phyloP scores from a whole-genome alignment of 306 rosid genomes.

The Vigna trinervia region DNA sequence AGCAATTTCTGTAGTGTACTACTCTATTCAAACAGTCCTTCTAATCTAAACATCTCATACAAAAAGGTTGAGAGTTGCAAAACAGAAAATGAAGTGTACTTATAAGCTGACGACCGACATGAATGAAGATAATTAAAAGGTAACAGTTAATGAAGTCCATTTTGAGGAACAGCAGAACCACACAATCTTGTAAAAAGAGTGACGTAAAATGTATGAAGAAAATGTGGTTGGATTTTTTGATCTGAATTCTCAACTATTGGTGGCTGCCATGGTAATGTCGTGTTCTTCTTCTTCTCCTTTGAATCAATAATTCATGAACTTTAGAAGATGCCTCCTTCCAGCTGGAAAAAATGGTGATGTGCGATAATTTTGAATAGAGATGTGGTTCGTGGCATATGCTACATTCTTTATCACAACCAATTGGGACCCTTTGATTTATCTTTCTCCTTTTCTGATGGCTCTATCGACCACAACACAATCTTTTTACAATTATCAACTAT shows the following conservation, averaged over 20 bases:
- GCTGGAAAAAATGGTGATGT: slow-evolving; percentile 58
- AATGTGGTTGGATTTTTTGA: slow-evolving; percentile 14
- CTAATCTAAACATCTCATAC: no score
- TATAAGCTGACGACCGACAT: background rate
- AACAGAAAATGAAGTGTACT: background rate
- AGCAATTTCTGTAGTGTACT: background rate
- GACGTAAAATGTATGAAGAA: slow-evolving; percentile 7
- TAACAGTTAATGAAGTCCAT: slow-evolving; percentile 9
- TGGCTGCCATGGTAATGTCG: slow-evolving; percentile 42
- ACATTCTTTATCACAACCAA: slow-evolving; percentile 22
- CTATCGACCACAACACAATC: slow-evolving; percentile 45
- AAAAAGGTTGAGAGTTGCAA: no score
- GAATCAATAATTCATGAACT: slow-evolving; percentile 57
- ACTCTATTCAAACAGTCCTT: background rate
- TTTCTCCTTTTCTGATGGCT: slow-evolving; percentile 10
- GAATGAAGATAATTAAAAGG: background rate
- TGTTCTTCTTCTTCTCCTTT: slow-evolving; percentile 38
- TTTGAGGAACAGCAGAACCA: slow-evolving; percentile 15
- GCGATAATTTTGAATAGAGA: slow-evolving; percentile 21
- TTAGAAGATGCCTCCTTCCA: slow-evolving; percentile 56
- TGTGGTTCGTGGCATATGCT: slow-evolving; percentile 36
- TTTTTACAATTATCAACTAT: slow-evolving; percentile 37
- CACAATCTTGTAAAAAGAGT: background rate
- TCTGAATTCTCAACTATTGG: slow-evolving; percentile 18
- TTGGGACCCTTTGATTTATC: slow-evolving; percentile 42